These are phyloP conservation scores for Colletotrichum echinochloae DNA, from an alignment of 2,329 filamentous ascomycete genomes.

Conservation along the genomic window DNA sequence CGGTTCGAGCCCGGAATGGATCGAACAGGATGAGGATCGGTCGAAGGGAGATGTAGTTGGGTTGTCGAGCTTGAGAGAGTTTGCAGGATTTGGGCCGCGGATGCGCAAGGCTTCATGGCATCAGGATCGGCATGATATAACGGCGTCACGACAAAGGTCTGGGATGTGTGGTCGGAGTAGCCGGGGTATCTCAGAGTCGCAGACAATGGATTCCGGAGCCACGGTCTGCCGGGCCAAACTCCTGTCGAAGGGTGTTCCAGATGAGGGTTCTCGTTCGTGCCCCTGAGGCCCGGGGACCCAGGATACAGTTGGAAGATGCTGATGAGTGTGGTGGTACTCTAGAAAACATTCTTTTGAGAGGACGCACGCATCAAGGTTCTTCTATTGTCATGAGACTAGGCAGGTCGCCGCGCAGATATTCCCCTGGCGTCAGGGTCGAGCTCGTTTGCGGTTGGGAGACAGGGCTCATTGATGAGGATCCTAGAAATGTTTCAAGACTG, in stretches of 20 bases:
- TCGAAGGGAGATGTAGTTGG: neutral
- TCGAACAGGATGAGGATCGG: neutral
- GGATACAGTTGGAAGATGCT: no score
- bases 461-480: neutral
- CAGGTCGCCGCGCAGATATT: neutral
- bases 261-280: neutral
- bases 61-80: neutral
- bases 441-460: neutral
- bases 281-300: neutral
- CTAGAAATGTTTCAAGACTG: neutral
- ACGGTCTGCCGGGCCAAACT: neutral
- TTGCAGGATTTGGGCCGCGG: neutral
- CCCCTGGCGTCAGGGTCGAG: neutral
- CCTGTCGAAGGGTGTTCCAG: neutral
- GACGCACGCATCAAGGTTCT: neutral
- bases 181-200: neutral
- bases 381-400: neutral
- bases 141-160: neutral
- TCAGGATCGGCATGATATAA: neutral
- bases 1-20: neutral
- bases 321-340: rapidly evolving
- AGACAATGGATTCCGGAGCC: neutral
- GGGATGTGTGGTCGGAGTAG: neutral
- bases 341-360: neutral
- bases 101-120: neutral